These are phyloP conservation scores for Rubia balearica DNA, from an alignment of 305 asterid genomes.

Conservation along the genomic window DNA sequence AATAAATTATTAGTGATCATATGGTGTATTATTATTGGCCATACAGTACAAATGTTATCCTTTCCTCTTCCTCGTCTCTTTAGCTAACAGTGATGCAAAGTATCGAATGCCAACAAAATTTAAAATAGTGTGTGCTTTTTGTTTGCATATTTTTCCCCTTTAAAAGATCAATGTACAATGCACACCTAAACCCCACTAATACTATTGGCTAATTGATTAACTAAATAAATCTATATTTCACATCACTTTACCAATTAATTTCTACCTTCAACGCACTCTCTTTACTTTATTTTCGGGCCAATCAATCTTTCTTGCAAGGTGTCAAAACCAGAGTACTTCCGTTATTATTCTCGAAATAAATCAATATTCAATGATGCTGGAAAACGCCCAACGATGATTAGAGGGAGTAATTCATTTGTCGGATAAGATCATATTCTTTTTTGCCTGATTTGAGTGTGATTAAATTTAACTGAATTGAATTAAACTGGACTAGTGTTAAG, in stretches of 20 bases:
- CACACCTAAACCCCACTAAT: slow-evolving; percentile 2
- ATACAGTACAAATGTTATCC: neutral
- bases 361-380: too few relatives aligned
- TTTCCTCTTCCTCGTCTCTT: slow-evolving; percentile 15
- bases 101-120: slow-evolving; percentile 1
- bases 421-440: too few relatives aligned
- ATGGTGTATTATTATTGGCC: too few relatives aligned
- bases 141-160: neutral
- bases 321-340: too few relatives aligned
- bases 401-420: too few relatives aligned
- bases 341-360: too few relatives aligned
- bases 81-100: slow-evolving; percentile 2
- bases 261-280: neutral
- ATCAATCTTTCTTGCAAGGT: neutral
- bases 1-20: too few relatives aligned
- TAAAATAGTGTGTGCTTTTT: neutral
- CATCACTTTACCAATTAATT: neutral
- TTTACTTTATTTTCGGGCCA: neutral
- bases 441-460: too few relatives aligned
- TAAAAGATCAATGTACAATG: neutral
- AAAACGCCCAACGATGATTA: too few relatives aligned
- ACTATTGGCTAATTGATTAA: neutral
- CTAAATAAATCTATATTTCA: neutral
- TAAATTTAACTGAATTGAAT: too few relatives aligned
- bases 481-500: too few relatives aligned